Percentiles rank a stretch among this genome's conserved stretches.
phyloP scores from a whole-genome alignment of 1,284 basidiomycete genomes.

The Heimioporus punctisporus region DNA sequence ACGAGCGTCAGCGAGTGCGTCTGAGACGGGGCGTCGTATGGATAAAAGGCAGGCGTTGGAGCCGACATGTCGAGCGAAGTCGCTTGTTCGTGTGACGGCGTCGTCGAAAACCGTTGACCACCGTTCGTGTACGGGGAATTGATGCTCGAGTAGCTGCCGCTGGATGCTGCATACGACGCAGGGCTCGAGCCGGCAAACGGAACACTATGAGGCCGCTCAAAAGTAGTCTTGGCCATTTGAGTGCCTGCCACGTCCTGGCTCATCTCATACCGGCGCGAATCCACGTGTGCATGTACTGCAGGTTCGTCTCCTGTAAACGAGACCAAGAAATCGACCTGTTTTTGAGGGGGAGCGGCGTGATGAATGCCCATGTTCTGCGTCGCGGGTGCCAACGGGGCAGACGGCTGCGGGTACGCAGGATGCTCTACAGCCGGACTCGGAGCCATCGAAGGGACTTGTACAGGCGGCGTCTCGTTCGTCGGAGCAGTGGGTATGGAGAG shows the following conservation, averaged over 20 bases:
- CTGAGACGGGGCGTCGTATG: slow-evolving; percentile 20
- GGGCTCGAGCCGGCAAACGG: slow-evolving; percentile 26
- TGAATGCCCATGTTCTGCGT: slow-evolving; percentile 5
- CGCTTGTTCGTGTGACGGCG: slow-evolving; percentile 23
- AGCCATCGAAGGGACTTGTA: slow-evolving; percentile 10
- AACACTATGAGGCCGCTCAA: slow-evolving; percentile 25
- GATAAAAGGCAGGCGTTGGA: slow-evolving; percentile 19
- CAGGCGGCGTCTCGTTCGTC: slow-evolving; percentile 1
- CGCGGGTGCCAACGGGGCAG: slow-evolving; percentile 8
- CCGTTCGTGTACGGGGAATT: slow-evolving; percentile 27
- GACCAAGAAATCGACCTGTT: slow-evolving; percentile 25
- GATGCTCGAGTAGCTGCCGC: slow-evolving; percentile 26
- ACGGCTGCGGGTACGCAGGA: slow-evolving; percentile 13
- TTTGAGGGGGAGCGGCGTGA: slow-evolving; percentile 12
- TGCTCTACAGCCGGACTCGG: slow-evolving; percentile 18
- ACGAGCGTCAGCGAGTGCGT: slow-evolving; percentile 22
- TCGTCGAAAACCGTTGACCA: slow-evolving; percentile 16
- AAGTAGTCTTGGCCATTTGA: slow-evolving; percentile 2
- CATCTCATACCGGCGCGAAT: not conserved
- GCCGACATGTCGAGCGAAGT: slow-evolving; percentile 21
- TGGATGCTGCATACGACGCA: slow-evolving; percentile 26
- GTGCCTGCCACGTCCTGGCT: slow-evolving; percentile 16
- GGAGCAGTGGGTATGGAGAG: slow-evolving; percentile 7
- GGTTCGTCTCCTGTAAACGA: slow-evolving; percentile 26
- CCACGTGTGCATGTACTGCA: slow-evolving; percentile 4